phyloP scores from a whole-genome alignment of 208 protist genomes.

The Trypanosoma avium region DNA sequence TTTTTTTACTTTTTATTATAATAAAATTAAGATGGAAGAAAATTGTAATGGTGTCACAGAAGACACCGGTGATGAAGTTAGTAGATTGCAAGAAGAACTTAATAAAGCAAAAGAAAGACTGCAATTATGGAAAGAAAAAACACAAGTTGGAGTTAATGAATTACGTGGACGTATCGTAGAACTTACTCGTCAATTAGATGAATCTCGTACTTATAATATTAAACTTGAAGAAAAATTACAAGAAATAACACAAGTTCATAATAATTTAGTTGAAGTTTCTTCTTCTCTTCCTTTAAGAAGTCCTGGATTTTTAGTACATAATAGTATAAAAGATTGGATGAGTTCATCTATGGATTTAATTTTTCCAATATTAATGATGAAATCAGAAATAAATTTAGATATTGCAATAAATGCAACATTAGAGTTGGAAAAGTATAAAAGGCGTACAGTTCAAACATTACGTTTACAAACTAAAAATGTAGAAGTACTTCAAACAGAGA shows the following conservation, averaged over 20 bases:
- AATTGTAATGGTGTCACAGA: background rate
- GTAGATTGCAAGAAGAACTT: slow-evolving; percentile 47
- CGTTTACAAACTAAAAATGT: slow-evolving; percentile 54
- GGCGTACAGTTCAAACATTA: slow-evolving; percentile 36
- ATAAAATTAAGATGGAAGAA: slow-evolving; percentile 15
- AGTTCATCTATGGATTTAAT: background rate
- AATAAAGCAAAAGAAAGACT: slow-evolving; percentile 60
- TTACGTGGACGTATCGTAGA: slow-evolving; percentile 60
- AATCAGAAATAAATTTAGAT: slow-evolving; percentile 15
- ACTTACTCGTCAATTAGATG: slow-evolving; percentile 40
- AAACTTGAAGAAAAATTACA: background rate
- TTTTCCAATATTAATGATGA: background rate
- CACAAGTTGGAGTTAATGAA: slow-evolving; percentile 73
- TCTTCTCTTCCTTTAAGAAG: background rate
- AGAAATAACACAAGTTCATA: slow-evolving; percentile 1
- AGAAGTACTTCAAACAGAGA: slow-evolving; percentile 49
- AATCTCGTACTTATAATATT: slow-evolving; percentile 11
- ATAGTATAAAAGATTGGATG: slow-evolving; percentile 11
- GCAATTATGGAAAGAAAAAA: slow-evolving; percentile 68
- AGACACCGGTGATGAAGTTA: slow-evolving; percentile 19
- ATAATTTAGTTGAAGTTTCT: background rate
- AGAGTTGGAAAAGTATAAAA: slow-evolving; percentile 43
- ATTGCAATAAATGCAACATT: slow-evolving; percentile 1
- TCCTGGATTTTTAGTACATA: background rate
- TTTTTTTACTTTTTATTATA: no score